phyloP scores from a whole-genome alignment of 2,329 filamentous ascomycete species.

The Penicillium sp. region DNA sequence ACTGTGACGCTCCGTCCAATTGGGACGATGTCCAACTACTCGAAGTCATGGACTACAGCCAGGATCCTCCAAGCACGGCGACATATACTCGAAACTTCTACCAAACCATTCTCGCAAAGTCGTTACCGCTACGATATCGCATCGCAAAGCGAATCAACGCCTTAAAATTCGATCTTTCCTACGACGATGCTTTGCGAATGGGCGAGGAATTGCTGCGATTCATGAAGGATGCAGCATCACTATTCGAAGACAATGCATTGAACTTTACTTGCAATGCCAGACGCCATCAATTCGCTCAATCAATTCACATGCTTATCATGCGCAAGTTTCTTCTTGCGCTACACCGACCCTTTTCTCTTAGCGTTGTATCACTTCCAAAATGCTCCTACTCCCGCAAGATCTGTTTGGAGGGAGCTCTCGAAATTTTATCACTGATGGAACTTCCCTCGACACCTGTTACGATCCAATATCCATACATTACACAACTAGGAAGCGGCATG shows the following conservation, averaged over 20 bases:
- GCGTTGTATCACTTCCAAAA: conserved; percentile 29
- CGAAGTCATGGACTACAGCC: conserved; percentile 25
- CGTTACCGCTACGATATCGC: conserved; percentile 27
- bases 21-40: conserved; percentile 34
- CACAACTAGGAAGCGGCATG: conserved; percentile 31
- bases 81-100: conserved; percentile 26
- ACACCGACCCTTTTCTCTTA: conserved; percentile 44
- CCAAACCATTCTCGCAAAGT: conserved; percentile 26
- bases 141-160: conserved; percentile 30
- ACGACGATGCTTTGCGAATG: conserved; percentile 32
- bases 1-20: conserved; percentile 37
- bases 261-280: conserved; percentile 4
- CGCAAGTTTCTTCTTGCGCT: conserved; percentile 54
- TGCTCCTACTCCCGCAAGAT: conserved; percentile 38
- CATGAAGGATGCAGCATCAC: conserved; percentile 20
- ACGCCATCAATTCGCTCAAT: conserved; percentile 27
- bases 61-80: conserved; percentile 13
- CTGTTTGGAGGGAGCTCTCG: conserved; percentile 34
- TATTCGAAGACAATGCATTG: conserved; percentile 22
- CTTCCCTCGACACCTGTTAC: conserved; percentile 15
- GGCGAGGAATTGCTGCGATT: conserved; percentile 26
- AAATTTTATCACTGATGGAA: conserved; percentile 32
- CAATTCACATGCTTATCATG: conserved; percentile 48
- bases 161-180: conserved; percentile 28
- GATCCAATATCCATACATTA: conserved; percentile 26